phyloP scores from a whole-genome alignment of 2,329 filamentous ascomycete genomes.

The Sarocladium oryzae region DNA sequence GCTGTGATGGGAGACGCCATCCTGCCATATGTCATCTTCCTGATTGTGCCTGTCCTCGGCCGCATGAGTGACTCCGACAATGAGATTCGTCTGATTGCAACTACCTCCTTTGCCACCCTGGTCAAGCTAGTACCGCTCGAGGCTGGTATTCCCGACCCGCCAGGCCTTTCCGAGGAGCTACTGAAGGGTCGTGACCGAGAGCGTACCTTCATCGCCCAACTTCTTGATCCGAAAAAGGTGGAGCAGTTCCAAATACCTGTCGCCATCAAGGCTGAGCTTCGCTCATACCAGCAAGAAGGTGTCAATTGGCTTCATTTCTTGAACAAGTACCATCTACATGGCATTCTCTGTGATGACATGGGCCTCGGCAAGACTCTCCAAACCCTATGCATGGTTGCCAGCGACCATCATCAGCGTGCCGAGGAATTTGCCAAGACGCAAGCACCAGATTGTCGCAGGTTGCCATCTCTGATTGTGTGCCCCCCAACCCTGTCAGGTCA shows the following conservation, averaged over 20 bases:
- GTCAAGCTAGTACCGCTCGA: constrained; percentile 96
- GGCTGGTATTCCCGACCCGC: constrained; percentile 93
- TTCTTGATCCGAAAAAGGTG: constrained; percentile 94
- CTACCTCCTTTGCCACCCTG: constrained; percentile 92
- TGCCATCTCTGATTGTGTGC: constrained; percentile 92
- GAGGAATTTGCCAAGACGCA: constrained; percentile 83
- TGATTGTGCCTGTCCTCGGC: constrained; percentile 92
- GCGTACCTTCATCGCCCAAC: constrained; percentile 92
- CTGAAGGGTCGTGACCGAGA: constrained; percentile 88
- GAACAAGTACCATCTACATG: constrained; percentile 95
- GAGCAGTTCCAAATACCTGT: constrained; percentile 91
- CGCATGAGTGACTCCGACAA: constrained; percentile 98
- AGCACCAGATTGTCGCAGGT: constrained; percentile 66
- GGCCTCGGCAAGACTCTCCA: constrained; percentile 96
- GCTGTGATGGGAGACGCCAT: constrained; percentile 97
- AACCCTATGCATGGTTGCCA: constrained; percentile 95
- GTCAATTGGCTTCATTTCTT: constrained; percentile 99
- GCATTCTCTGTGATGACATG: constrained; percentile 99
- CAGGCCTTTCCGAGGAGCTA: constrained; percentile 81
- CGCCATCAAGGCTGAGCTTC: constrained; percentile 91
- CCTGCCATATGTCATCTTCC: constrained; percentile 95
- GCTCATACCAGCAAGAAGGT: constrained; percentile 96
- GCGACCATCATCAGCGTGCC: constrained; percentile 88
- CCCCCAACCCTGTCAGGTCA: constrained; percentile 94
- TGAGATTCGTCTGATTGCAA: constrained; percentile 88